Percentiles rank a stretch among this genome's conserved stretches.
These are phyloP conservation scores for Candida ficus DNA, from an alignment of 805 yeast genomes.

Conservation along the genomic window DNA sequence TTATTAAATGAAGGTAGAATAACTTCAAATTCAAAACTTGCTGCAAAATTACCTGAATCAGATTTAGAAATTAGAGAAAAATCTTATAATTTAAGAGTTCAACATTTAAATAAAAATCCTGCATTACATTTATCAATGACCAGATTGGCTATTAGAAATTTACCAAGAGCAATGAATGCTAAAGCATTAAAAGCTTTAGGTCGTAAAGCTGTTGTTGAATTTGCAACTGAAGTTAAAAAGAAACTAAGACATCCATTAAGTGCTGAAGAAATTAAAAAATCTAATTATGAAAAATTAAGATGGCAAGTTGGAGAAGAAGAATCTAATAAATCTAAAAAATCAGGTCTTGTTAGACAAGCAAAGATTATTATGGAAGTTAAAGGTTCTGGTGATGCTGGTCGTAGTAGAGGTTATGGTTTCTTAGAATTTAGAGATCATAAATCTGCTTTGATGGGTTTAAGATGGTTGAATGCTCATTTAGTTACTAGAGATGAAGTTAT, in stretches of 20 bases:
- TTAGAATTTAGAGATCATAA: conserved; percentile 89
- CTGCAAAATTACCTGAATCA: conserved; percentile 56
- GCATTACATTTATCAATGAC: conserved; percentile 89
- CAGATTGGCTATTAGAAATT: conserved; percentile 87
- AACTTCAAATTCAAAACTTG: conserved; percentile 72
- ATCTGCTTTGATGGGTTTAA: conserved; percentile 88
- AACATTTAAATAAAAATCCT: conserved; percentile 88
- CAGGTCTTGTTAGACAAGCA: conserved; percentile 90
- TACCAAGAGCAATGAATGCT: conserved; percentile 88
- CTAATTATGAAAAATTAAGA: conserved; percentile 58
- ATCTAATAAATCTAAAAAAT: conserved; percentile 61
- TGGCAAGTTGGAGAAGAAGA: conserved; percentile 38
- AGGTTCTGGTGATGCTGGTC: conserved; percentile 79
- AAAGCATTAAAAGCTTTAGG: conserved; percentile 88
- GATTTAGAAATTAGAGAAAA: conserved; percentile 88
- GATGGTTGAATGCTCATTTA: conserved; percentile 95
- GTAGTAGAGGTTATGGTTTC: conserved; percentile 97
- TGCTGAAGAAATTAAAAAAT: conserved; percentile 82
- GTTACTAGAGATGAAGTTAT: conserved; percentile 66
- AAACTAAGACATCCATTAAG: conserved; percentile 76
- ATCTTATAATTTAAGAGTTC: conserved; percentile 78
- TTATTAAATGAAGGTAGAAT: conserved; percentile 93
- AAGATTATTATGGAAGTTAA: conserved; percentile 91
- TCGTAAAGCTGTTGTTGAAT: conserved; percentile 89
- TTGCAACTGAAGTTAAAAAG: conserved; percentile 82